These are phyloP conservation scores for Xenoacremonium recifei DNA, from an alignment of 2,329 filamentous ascomycete genomes.

Conservation along the genomic window DNA sequence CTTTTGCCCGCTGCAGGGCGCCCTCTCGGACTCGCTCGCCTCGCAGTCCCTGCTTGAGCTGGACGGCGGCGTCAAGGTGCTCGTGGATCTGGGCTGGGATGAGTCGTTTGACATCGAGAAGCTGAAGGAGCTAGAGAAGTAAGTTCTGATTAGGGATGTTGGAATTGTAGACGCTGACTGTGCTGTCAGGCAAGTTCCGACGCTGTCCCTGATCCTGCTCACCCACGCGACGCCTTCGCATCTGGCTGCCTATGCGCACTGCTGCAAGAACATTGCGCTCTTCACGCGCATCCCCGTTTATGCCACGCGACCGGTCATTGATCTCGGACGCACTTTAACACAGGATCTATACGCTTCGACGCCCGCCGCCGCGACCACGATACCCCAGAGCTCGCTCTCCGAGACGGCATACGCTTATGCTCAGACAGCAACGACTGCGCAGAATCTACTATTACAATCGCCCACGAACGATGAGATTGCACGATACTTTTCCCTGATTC, in stretches of 20 bases:
- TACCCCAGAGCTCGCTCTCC: slow-evolving; percentile 70
- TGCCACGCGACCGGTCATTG: slow-evolving; percentile 89
- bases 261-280: slow-evolving; percentile 91
- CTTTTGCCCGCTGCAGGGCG: slow-evolving; percentile 88
- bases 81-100: slow-evolving; percentile 96
- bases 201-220: slow-evolving; percentile 87
- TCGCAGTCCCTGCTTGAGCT: slow-evolving; percentile 96
- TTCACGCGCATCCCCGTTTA: slow-evolving; percentile 94
- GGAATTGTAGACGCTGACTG: slow-evolving; percentile 16
- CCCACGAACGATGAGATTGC: slow-evolving; percentile 88
- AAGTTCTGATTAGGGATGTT: slow-evolving; percentile 28
- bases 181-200: slow-evolving; percentile 72
- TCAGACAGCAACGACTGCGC: slow-evolving; percentile 46
- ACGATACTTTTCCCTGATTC: slow-evolving; percentile 85
- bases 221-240: slow-evolving; percentile 92
- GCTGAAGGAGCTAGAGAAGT: slow-evolving; percentile 89
- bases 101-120: slow-evolving; percentile 81
- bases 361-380: slow-evolving; percentile 80
- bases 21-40: slow-evolving; percentile 80
- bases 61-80: slow-evolving; percentile 92
- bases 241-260: slow-evolving; percentile 90
- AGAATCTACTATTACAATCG: slow-evolving; percentile 62
- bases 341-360: slow-evolving; percentile 92
- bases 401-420: slow-evolving; percentile 57
- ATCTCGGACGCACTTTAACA: slow-evolving; percentile 83